Evolutionary conservation across 495 filamentous ascomycete genomes (phyloP), one percentile per base, ranked within the genome.

Genomic region (Neurospora sp.): DNA sequence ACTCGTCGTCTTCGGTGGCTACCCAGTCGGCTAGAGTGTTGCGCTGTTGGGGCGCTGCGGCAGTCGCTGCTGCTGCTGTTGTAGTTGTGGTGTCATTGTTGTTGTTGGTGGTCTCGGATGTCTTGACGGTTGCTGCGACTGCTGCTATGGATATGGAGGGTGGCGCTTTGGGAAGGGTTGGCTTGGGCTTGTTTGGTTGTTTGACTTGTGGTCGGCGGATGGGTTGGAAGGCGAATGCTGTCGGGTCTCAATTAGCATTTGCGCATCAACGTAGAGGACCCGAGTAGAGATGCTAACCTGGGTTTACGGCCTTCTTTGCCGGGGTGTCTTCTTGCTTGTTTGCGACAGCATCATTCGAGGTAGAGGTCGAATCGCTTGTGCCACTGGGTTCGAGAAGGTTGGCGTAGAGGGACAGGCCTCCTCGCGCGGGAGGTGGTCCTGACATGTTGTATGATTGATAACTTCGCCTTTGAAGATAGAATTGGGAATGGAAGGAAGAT

Each of bases 21-120:
- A 89, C 86, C 95, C 95, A 98, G 80, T 97, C 95, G 27, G 92
- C 93, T 27, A 97, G 84, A 7, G 90, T 94, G 69, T 84, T 92
- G 18, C 81, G 79, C 75, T 91, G 94, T 72, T 91, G 95, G 16
- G 82, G 76, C 38, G 83, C 73, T 4, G 82, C 71, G 31, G 81
- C 73, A 8, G 40, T 66, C 3, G 73, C 70, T 35, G 71, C 60
- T 9, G 72, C 9, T 37, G 72, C 6, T 12, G 62, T 72, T 40
- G 76, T 76, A 1, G 75, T 38, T 3, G 66, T 69, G 2, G 70
- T 42, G 41, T 20, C 38, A 38, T 60, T 37, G 75, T 70, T 69
- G 69, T 49, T 49, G n/a, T 2, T 16, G 16, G 41, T 18, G n/a
- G n/a, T 49, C 38, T 66, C 54, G 27, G 54, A 31, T 37, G 54